These are phyloP conservation scores for Catunica adiposa DNA, from an alignment of 2,329 filamentous ascomycete species.

Conservation along the genomic window DNA sequence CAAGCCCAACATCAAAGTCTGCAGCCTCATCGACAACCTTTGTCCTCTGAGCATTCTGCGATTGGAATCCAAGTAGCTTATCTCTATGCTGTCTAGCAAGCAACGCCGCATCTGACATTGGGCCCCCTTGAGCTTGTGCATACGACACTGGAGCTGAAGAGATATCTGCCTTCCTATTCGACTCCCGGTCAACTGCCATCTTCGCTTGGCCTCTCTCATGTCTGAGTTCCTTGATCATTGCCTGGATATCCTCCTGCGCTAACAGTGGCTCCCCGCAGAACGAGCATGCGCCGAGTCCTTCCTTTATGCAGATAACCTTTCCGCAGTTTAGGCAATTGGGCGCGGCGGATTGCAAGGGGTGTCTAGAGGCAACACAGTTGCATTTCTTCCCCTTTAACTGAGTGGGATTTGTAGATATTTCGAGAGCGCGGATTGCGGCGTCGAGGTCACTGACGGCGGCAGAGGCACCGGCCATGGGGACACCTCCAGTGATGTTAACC, in stretches of 20 bases:
- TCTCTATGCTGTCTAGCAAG: slow-evolving; percentile 67
- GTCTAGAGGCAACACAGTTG: slow-evolving; percentile 73
- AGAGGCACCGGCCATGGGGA: slow-evolving; percentile 66
- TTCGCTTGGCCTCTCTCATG: slow-evolving; percentile 77
- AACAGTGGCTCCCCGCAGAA: slow-evolving; percentile 69
- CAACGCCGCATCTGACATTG: slow-evolving; percentile 29
- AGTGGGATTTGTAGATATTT: slow-evolving; percentile 79
- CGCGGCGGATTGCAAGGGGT: slow-evolving; percentile 76
- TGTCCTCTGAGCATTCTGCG: slow-evolving; percentile 69
- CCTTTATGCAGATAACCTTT: slow-evolving; percentile 87
- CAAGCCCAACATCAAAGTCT: slow-evolving; percentile 38
- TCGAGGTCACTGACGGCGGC: slow-evolving; percentile 55
- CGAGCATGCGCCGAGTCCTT: slow-evolving; percentile 86
- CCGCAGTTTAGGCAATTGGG: slow-evolving; percentile 88
- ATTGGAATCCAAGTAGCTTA: slow-evolving; percentile 64
- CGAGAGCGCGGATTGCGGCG: slow-evolving; percentile 72
- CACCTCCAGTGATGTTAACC: slow-evolving; percentile 57
- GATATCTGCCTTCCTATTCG: slow-evolving; percentile 50
- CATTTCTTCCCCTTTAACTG: slow-evolving; percentile 51
- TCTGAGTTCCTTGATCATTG: slow-evolving; percentile 68
- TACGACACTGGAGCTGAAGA: slow-evolving; percentile 45
- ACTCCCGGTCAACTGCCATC: slow-evolving; percentile 62
- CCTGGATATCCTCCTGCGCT: slow-evolving; percentile 55
- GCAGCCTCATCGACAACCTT: slow-evolving; percentile 72
- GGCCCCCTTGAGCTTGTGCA: slow-evolving; percentile 27